These are phyloP conservation scores for Hemileia vastatrix DNA, from an alignment of 1,284 basidiomycete genomes.

Conservation along the genomic window DNA sequence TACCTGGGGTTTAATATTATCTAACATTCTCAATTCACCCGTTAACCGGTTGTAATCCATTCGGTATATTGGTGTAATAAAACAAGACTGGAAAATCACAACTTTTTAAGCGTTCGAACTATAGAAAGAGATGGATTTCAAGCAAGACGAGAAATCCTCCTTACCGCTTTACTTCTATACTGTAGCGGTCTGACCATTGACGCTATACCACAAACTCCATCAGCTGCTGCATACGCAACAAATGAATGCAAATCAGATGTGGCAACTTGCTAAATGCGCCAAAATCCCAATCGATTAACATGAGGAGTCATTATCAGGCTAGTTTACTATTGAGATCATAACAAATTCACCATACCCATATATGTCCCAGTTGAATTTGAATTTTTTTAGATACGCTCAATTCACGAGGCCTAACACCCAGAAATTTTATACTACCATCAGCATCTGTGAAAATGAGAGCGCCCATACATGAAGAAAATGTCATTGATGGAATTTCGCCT, in stretches of 20 bases:
- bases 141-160: conserved; percentile 32
- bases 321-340: neutral
- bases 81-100: conserved; percentile 54
- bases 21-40: conserved; percentile 68
- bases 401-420: conserved; percentile 12
- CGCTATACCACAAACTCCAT: conserved; percentile 61
- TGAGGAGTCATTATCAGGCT: neutral
- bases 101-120: conserved; percentile 3
- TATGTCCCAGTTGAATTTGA: conserved; percentile 8
- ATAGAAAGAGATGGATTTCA: neutral
- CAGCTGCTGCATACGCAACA: conserved; percentile 65
- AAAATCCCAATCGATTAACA: neutral
- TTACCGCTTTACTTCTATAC: conserved; percentile 57
- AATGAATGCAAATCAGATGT: conserved; percentile 78
- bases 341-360: conserved; percentile 4
- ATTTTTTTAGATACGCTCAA: conserved; percentile 19
- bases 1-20: conserved; percentile 67
- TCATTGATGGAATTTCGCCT: conserved; percentile 16
- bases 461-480: conserved; percentile 11
- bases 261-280: conserved; percentile 53
- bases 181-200: conserved; percentile 62
- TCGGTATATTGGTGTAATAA: conserved; percentile 68
- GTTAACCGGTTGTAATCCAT: conserved; percentile 68
- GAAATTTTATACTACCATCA: conserved; percentile 15
- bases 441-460: conserved; percentile 12